Base-by-base conservation (phyloP, 164 flowering plant species). In the Tetracentron sinense region DNA sequence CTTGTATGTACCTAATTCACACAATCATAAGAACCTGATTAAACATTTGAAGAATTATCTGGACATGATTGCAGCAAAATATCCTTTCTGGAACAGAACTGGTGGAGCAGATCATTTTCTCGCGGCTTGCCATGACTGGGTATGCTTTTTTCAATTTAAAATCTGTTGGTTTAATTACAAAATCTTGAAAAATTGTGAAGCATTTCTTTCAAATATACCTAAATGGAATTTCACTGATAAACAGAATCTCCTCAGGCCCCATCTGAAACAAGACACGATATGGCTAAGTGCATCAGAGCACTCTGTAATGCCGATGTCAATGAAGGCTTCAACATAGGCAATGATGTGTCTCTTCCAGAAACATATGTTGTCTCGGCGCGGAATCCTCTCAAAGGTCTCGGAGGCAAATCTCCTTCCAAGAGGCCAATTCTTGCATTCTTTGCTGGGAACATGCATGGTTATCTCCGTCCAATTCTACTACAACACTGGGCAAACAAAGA, bases 91-190 rank as follows among this genome's bases (percentile, higher is more conserved):
- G 74, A 83, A 83, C 60, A 74, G 88, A 72, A 81, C 88, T 48
- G 78, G 75, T 38, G 88, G 88, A 61, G 72, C 85, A 38, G 88
- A 83, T 75, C 88, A 83, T 70, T 81, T 83, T 65, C 80, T 83
- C 26, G 88, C 71, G 47, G 85, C 81, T 54, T 83, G 88, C 74
- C 88, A 83, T 72, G 88, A 83, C 60, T 83, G 88, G 82, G 88
- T 83, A 79, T 54, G 75, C 44, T 46, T 21, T 26, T 58, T 28
- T n/a, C 19, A 49, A 33, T 17, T 31, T 31, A 22, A 10, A 26
- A 20, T 27, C 46, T 16, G 7, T 8, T 42, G 3, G 29, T 33
- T 29, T 42, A 3, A 6, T 29, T 15, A 2, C 6, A 19, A 5
- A 56, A 56, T 4, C 19, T 27, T 19, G 25, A 20, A 7, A n/a